phyloP scores from a whole-genome alignment of 2,329 filamentous ascomycete genomes.

The Ophiostoma quercus region DNA sequence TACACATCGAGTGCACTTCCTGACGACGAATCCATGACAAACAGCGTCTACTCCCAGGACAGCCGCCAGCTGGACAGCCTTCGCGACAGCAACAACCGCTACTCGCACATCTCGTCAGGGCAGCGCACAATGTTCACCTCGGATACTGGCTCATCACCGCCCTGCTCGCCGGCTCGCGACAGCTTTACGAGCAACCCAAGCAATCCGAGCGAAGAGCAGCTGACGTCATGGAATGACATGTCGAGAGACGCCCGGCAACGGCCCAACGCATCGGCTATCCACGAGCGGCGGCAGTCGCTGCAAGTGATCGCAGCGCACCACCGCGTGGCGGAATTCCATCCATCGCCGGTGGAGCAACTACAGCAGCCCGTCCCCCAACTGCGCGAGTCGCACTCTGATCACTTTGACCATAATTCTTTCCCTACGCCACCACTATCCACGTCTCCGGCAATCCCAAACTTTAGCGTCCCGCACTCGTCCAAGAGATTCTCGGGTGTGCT shows the following conservation, averaged over 20 bases:
- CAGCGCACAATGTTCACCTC: conserved; percentile 58
- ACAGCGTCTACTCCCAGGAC: conserved; percentile 54
- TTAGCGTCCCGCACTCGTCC: conserved; percentile 44
- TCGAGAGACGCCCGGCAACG: conserved; percentile 40
- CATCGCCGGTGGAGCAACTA: neutral
- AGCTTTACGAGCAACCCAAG: conserved; percentile 42
- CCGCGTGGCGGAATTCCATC: neutral
- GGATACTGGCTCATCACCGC: conserved; percentile 49
- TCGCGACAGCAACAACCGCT: conserved; percentile 51
- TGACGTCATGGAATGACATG: conserved; percentile 24
- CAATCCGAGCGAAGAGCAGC: conserved; percentile 34
- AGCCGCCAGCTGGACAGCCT: conserved; percentile 54
- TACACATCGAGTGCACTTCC: neutral
- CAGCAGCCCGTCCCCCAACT: neutral
- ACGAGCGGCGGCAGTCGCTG: conserved; percentile 48
- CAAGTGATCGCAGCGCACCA: conserved; percentile 34
- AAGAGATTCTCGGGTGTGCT: conserved; percentile 42
- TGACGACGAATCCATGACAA: conserved; percentile 54
- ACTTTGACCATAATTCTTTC: neutral
- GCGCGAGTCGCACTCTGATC: neutral
- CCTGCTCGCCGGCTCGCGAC: conserved; percentile 51
- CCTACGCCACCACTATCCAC: conserved; percentile 22
- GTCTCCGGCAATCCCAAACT: conserved; percentile 41
- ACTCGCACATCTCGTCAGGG: conserved; percentile 55
- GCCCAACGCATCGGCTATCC: conserved; percentile 50